Evolutionary conservation across 2,329 filamentous ascomycete genomes (phyloP), one percentile per base, ranked within the genome.

Genomic region (Sporothrix pallida): DNA sequence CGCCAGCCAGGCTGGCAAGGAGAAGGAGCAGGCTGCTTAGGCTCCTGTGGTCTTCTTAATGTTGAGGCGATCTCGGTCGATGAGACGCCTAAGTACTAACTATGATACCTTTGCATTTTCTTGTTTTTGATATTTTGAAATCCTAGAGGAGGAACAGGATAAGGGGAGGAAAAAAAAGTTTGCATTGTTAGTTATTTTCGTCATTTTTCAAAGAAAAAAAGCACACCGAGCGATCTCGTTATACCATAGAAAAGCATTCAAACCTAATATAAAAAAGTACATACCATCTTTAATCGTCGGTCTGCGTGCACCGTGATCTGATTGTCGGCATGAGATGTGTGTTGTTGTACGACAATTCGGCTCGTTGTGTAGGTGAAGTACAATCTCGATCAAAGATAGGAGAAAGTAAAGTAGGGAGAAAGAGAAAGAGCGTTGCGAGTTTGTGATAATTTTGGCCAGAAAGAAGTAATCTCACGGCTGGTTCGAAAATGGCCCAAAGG

Each of bases 1-100:
- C 12, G 73, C 52, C 2, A 71, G 60, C 56, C 74, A 74, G 42
- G 74, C 67, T 10, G 67, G 44, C 15, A 74, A 73, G 60, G 42
- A 73, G 46, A 72, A 60, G 44, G 67, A 54, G 26, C 37, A 17
- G 67, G 23, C 37, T 37, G 62, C 3, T 13, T 58, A 46, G 20
- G 37, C 6, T n/a, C 54, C 7, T 37, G 48, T 52, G 15, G 48
- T 10, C 42, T 48, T 67, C 17, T 23, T 12, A 7, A 56, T 56
- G 42, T 23, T 42, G 52, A 8, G 67, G 67, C 31, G 4, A n/a
- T 4, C 23, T 37, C 15, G 4, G 15, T 31, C 12, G 13, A 6
- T n/a, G 26, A n/a, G 46, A 37, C 23, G 20, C 23, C 65, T 23
- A 37, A n/a, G 65, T 6, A 52, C 65, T 23, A 26, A 52, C 3